Percentiles rank a stretch among this genome's conserved stretches.
These are phyloP conservation scores for Dalbergia cochinchinensis DNA, from an alignment of 306 rosid species.

Conservation along the genomic window DNA sequence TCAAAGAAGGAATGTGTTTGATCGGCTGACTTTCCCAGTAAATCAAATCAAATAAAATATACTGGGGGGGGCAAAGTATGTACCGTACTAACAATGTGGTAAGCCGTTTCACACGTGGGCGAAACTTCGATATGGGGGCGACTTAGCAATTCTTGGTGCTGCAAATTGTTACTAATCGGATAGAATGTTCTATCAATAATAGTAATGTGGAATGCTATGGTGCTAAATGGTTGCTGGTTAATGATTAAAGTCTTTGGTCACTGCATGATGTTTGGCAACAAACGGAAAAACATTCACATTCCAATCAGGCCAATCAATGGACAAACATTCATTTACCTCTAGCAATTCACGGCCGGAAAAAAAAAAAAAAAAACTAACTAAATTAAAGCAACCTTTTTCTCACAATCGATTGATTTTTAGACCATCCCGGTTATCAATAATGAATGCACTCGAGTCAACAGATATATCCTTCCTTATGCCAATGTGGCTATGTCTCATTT, in stretches of 20 bases:
- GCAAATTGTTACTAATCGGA: background rate
- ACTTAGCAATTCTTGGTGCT: background rate
- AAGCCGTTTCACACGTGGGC: too few relatives aligned
- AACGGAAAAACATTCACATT: background rate
- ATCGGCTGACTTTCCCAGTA: too few relatives aligned
- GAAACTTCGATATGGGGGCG: background rate
- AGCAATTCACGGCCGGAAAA: conserved; percentile 3
- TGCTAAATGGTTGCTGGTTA: background rate
- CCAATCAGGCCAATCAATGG: background rate
- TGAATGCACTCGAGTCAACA: background rate
- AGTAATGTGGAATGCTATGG: background rate
- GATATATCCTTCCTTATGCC: background rate
- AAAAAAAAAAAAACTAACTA: too few relatives aligned
- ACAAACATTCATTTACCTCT: background rate
- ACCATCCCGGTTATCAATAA: background rate
- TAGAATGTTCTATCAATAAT: background rate
- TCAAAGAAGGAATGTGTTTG: too few relatives aligned
- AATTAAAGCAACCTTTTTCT: background rate
- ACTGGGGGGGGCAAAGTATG: too few relatives aligned
- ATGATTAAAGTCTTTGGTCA: background rate
- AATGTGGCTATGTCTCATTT: too few relatives aligned
- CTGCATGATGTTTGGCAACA: background rate
- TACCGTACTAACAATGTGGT: too few relatives aligned
- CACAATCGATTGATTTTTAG: conserved; percentile 21
- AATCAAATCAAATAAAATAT: too few relatives aligned